phyloP scores from a whole-genome alignment of 441 rosid genomes.

The Gossypium armourianum region DNA sequence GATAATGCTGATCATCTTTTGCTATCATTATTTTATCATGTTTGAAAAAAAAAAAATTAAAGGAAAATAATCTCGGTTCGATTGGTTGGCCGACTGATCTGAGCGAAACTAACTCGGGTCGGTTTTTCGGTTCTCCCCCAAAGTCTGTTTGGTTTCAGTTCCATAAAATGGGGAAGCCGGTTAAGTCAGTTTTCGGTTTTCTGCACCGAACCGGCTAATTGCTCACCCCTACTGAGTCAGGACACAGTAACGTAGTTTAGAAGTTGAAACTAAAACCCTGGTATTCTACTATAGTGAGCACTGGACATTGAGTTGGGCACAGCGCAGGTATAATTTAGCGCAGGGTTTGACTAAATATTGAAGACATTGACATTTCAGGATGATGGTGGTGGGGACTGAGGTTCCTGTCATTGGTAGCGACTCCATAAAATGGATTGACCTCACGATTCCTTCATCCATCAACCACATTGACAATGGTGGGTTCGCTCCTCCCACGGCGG shows the following conservation, averaged over 20 bases:
- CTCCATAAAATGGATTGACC: slow-evolving; percentile 52
- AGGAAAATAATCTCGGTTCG: too few relatives aligned
- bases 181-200: too few relatives aligned
- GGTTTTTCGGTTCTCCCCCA: too few relatives aligned
- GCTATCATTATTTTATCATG: too few relatives aligned
- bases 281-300: neutral
- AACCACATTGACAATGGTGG: neutral
- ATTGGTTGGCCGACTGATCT: too few relatives aligned
- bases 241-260: neutral
- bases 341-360: neutral
- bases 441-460: slow-evolving; percentile 30
- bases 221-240: neutral
- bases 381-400: slow-evolving; percentile 45
- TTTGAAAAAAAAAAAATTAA: too few relatives aligned
- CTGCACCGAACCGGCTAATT: too few relatives aligned
- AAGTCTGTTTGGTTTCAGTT: too few relatives aligned
- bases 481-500: slow-evolving; percentile 32
- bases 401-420: slow-evolving; percentile 61
- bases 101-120: too few relatives aligned
- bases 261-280: slow-evolving; percentile 5
- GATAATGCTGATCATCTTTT: too few relatives aligned
- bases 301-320: neutral
- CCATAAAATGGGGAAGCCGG: too few relatives aligned
- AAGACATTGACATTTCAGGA: neutral
- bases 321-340: too few relatives aligned